Conservation (phyloP, 495 filamentous ascomycete genomes). For the Massariosphaeria phaeospora region DNA sequence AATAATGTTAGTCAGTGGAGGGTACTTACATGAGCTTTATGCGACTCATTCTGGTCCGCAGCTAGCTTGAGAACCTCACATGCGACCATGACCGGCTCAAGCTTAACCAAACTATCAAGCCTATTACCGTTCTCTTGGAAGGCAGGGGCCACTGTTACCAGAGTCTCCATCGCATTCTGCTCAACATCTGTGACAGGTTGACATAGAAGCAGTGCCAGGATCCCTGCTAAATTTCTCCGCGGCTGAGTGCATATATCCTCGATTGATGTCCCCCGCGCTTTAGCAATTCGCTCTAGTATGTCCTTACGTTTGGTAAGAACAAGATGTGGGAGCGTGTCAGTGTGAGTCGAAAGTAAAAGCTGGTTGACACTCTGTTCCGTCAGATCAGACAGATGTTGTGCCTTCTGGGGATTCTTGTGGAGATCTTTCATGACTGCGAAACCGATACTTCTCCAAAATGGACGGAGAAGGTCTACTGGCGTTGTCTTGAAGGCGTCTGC, state of each 20-base stretch:
- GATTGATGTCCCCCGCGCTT: constrained; percentile 59
- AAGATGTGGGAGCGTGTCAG: constrained; percentile 76
- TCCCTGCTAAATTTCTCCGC: constrained; percentile 65
- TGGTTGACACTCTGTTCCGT: constrained; percentile 65
- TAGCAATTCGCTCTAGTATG: constrained; percentile 72
- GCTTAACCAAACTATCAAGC: constrained; percentile 63
- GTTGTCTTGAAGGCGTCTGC: constrained; percentile 57
- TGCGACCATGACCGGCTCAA: constrained; percentile 69
- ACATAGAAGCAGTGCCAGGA: constrained; percentile 70
- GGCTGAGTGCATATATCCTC: constrained; percentile 57
- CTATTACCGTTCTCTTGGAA: constrained; percentile 55
- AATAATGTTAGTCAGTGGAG: neutral
- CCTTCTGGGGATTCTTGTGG: constrained; percentile 71
- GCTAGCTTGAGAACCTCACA: constrained; percentile 79
- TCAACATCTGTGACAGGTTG: constrained; percentile 66
- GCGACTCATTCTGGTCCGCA: constrained; percentile 60
- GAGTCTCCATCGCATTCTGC: constrained; percentile 59
- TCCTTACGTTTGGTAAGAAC: constrained; percentile 72
- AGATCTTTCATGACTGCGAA: constrained; percentile 76
- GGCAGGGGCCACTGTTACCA: constrained; percentile 60
- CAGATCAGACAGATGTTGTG: constrained; percentile 72
- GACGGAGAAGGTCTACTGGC: constrained; percentile 64
- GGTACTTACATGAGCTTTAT: constrained; percentile 53
- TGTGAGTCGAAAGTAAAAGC: constrained; percentile 72
- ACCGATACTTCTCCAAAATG: constrained; percentile 81